Conservation (phyloP, 2,329 filamentous ascomycete species). For the Penicillium sclerotigenum region DNA sequence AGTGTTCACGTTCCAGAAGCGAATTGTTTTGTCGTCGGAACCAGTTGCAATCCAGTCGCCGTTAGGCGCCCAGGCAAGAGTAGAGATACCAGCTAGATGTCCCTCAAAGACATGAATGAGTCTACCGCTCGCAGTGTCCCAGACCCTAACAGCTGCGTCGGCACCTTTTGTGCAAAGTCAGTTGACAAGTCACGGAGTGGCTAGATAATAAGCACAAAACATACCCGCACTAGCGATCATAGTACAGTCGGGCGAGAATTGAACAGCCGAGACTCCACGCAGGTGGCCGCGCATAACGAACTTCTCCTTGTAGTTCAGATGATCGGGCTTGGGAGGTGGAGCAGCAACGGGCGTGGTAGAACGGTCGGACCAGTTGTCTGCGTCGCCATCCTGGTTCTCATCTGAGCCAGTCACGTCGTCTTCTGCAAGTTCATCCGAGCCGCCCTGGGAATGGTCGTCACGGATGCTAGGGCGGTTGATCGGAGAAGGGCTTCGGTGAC, state of each 20-base stretch:
- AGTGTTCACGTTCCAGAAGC: constrained; percentile 74
- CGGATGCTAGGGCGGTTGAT: constrained; percentile 17
- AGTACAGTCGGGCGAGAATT: constrained; percentile 84
- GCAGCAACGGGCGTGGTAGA: constrained; percentile 38
- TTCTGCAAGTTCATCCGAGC: constrained; percentile 19
- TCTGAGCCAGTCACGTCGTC: constrained; percentile 19
- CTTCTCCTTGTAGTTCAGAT: constrained; percentile 65
- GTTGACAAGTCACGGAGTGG: background rate
- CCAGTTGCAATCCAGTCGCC: constrained; percentile 83
- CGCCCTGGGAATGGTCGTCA: constrained; percentile 6
- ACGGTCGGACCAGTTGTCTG: constrained; percentile 28
- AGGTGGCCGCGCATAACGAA: constrained; percentile 74
- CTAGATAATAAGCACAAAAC: constrained; percentile 17
- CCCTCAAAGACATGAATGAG: constrained; percentile 88
- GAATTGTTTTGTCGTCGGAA: constrained; percentile 93
- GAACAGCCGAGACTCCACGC: constrained; percentile 75
- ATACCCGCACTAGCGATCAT: constrained; percentile 82
- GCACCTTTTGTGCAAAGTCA: constrained; percentile 53
- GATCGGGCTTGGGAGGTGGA: constrained; percentile 51
- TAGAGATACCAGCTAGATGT: constrained; percentile 88
- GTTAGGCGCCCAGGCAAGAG: constrained; percentile 91
- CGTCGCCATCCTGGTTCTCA: constrained; percentile 8
- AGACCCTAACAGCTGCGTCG: constrained; percentile 87
- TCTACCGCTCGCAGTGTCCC: constrained; percentile 73
- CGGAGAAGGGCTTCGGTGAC: constrained; percentile 23